A percentile compares a stretch with the other conserved stretches of the same genome.
Conservation (phyloP, 1,284 basidiomycete genomes). For the Psilocybe mexicana region DNA sequence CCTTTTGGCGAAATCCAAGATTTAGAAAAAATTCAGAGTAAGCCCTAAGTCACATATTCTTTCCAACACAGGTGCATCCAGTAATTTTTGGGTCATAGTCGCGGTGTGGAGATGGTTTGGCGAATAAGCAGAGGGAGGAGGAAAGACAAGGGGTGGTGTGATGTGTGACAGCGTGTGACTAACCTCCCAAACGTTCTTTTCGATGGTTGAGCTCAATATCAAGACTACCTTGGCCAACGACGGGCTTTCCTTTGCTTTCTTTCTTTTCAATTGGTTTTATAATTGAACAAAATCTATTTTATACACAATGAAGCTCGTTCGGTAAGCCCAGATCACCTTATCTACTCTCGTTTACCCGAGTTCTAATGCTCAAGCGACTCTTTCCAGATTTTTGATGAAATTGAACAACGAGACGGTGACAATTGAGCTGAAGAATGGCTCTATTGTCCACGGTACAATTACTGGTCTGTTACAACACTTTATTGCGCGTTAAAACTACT, state of each 20-base stretch:
- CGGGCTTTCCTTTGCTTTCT: background rate
- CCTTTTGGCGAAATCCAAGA: too few species aligned
- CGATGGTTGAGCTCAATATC: background rate
- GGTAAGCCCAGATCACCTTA: slow-evolving; percentile 29
- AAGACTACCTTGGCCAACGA: background rate
- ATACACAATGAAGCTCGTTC: slow-evolving; percentile 45
- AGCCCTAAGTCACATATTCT: too few species aligned
- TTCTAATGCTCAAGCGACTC: slow-evolving; percentile 12
- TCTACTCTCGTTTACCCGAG: background rate
- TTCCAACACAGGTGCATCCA: too few species aligned
- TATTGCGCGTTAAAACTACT: background rate
- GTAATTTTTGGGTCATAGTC: too few species aligned
- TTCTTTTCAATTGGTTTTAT: background rate
- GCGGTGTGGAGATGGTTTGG: too few species aligned
- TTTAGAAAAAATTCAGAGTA: too few species aligned
- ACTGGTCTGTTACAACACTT: slow-evolving; percentile 63
- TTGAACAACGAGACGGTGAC: slow-evolving; percentile 99
- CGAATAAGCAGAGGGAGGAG: too few species aligned
- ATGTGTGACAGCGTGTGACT: background rate
- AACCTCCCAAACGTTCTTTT: background rate
- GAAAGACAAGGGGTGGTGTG: background rate
- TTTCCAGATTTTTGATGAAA: slow-evolving; percentile 94
- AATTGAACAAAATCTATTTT: background rate
- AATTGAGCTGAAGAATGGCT: slow-evolving; percentile 98
- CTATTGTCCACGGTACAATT: slow-evolving; percentile 94